A percentile compares a stretch with the other conserved stretches of the same genome.
Conservation (phyloP, 495 filamentous ascomycete species). For the Penicillium lividum region DNA sequence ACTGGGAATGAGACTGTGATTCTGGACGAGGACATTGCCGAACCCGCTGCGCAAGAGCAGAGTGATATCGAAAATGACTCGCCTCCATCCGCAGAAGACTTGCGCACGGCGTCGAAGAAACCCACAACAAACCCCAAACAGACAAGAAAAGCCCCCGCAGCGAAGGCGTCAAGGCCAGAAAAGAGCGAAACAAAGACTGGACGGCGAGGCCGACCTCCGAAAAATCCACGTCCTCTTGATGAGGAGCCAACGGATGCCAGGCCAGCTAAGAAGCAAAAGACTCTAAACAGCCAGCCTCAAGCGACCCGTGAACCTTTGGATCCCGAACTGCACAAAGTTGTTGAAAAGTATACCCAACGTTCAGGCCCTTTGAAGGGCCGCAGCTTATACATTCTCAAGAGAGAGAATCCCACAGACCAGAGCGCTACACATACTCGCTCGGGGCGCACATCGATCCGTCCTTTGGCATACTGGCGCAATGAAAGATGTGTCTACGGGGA, state of each 20-base stretch:
- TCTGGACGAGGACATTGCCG: conserved; percentile 24
- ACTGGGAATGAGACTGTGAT: conserved; percentile 29
- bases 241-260: conserved; percentile 29
- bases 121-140: conserved; percentile 14
- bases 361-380: conserved; percentile 53
- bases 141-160: conserved; percentile 13
- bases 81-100: conserved; percentile 12
- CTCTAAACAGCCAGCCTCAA: conserved; percentile 15
- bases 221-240: conserved; percentile 21
- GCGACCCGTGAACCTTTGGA: conserved; percentile 24
- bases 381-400: conserved; percentile 70
- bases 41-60: conserved; percentile 56
- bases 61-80: conserved; percentile 59
- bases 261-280: conserved; percentile 40
- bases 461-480: conserved; percentile 84
- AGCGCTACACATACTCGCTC: conserved; percentile 54
- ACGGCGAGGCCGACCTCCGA: conserved; percentile 39
- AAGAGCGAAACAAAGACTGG: conserved; percentile 25
- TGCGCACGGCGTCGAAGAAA: conserved; percentile 10
- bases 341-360: conserved; percentile 45
- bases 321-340: conserved; percentile 42
- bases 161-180: conserved; percentile 16
- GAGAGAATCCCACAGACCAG: conserved; percentile 59
- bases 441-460: conserved; percentile 63
- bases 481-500: conserved; percentile 73